Base-by-base conservation (phyloP, 768 basidiomycete species). In the Mycena belliarum region DNA sequence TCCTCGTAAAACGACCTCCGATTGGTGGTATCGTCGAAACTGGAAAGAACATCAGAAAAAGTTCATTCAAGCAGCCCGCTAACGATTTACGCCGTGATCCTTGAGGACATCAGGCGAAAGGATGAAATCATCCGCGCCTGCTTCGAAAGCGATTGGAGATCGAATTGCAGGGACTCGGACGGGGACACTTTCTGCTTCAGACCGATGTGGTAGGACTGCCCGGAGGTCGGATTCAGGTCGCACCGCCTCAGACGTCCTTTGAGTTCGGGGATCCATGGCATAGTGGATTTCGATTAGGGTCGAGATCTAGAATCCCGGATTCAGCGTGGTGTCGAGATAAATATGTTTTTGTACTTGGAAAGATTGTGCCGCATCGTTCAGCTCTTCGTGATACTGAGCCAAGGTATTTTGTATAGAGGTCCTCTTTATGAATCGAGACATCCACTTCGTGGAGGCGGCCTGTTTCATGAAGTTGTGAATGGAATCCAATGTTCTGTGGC, bases 21-120 rank as follows among this genome's bases (percentile, higher is more conserved):
- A 80, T 49, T 80, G 80, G 55, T 82, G 80, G 57, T 81, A 82
- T 51, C 77, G 72, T 44, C 70, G 72, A 52, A 81, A 82, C 82
- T 83, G 47, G 23, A 37, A 40, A 51, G 58, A 55, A 52, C 9
- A 29, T 20, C 25, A 42, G 21, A 10, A 38, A 38, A 16, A 4
- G 41, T 40, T 10, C 37, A 23, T 6, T 29, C 2, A 52, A 29
- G 8, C 11, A 18, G 37, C 21, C 16, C 24, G 16, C 25, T 24
- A 14, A 15, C 12, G 16, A 53, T 24, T 29, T 68, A 77, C 76
- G 54, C 77, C 76, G 47, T 72, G 73, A 56, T 74, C 66, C 18
- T 70, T 62, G 40, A 70, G 57, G 7, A 66, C 60, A 24, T 52
- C 60, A 4, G 61, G 60, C 12, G 64, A 64, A 21, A 64, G 40